Conservation (phyloP, 2,329 filamentous ascomycete genomes). For the Sclerotinia trifoliorum region DNA sequence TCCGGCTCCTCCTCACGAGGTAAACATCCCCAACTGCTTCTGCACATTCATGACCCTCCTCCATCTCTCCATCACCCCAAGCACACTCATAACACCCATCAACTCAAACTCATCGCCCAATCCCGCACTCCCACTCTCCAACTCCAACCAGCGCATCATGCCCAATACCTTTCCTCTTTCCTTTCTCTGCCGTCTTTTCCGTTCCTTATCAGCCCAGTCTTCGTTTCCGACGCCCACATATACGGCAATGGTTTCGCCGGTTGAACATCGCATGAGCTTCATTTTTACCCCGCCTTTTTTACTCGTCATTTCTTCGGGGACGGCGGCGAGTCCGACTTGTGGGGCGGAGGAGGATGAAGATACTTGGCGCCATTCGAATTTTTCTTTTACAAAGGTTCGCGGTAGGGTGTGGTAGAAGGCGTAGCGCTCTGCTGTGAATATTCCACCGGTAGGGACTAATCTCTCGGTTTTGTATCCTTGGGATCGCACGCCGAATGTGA, state of each 20-base stretch:
- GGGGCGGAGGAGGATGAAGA: background rate
- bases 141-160: slow-evolving; percentile 16
- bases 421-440: slow-evolving; percentile 33
- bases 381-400: slow-evolving; percentile 27
- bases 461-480: slow-evolving; percentile 28
- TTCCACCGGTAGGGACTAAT: slow-evolving; percentile 28
- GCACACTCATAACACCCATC: slow-evolving; percentile 33
- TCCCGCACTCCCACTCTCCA: slow-evolving; percentile 25
- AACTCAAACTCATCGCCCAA: slow-evolving; percentile 35
- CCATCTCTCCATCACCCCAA: slow-evolving; percentile 33
- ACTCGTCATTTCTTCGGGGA: slow-evolving; percentile 22
- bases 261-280: slow-evolving; percentile 32
- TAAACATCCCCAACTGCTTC: slow-evolving; percentile 24
- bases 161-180: slow-evolving; percentile 12
- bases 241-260: slow-evolving; percentile 34
- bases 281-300: slow-evolving; percentile 29
- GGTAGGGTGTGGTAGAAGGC: slow-evolving; percentile 32
- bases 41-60: slow-evolving; percentile 28
- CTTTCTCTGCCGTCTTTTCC: slow-evolving; percentile 31
- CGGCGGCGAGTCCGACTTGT: background rate
- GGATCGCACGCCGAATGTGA: slow-evolving; percentile 22
- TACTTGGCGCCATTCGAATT: slow-evolving; percentile 34
- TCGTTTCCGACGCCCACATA: slow-evolving; percentile 31
- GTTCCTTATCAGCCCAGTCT: slow-evolving; percentile 22
- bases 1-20: slow-evolving; percentile 9